Evolutionary conservation across 306 rosid species (phyloP), one percentile per base, ranked within the genome.

Genomic region (Ammopiptanthus mongolicus): DNA sequence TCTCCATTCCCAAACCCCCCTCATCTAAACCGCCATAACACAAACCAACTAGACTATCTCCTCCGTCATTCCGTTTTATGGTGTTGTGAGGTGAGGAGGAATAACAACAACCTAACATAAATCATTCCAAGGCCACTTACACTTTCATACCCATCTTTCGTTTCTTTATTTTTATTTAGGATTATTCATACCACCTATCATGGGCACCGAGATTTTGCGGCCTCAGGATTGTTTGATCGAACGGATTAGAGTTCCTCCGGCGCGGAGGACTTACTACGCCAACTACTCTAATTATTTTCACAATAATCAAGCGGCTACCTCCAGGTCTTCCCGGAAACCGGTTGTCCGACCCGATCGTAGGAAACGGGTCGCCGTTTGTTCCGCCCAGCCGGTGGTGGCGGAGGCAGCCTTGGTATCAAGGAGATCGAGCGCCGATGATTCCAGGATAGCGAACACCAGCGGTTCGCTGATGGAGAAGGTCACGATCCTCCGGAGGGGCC

Each of bases 171-270:
- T n/a, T n/a, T n/a, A n/a, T 61, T 31, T 56, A 1, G 23, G 6
- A 34, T 22, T 10, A 65, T 9, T n/a, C 13, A 12, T 6, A 6
- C 0, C 9, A 44, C 0, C n/a, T 21, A 12, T 53, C 41, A 95
- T 95, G 98, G 96, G 84, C 23, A 91, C 97, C 5, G 97, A 91
- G 83, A 72, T 95, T 69, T 83, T 95, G 44, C 53, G 85, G 59
- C 97, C 98, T 37, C 97, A 86, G 68, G 91, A 95, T 57, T 90
- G 86, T 42, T 84, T 90, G 63, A 74, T 66, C 28, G 83, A 77
- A 31, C 64, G 89, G 39, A 80, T 85, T 58, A 46, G 91, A 41
- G 57, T 23, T 37, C 80, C 87, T 0, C 83, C 84, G 64, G 56
- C 78, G 41, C 97, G 88, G 80, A 79, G 61, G 23, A 59, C 52